A percentile compares a stretch with the other conserved stretches of the same genome.
These are phyloP conservation scores for Aechmea fasciata DNA, from an alignment of 176 grass and related monocot species.

Conservation along the genomic window DNA sequence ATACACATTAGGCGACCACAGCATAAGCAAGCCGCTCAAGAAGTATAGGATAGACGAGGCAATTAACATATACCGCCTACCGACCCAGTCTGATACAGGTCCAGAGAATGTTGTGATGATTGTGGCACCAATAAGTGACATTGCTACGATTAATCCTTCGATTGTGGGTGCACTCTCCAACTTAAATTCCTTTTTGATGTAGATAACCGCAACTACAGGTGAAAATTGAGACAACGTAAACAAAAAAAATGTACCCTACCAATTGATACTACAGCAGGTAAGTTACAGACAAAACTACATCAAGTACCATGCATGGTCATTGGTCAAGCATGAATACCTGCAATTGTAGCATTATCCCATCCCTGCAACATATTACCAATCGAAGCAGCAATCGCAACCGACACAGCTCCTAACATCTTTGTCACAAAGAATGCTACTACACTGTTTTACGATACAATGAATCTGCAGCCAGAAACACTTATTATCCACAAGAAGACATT, in stretches of 20 bases:
- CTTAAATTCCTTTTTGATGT: constrained; percentile 71
- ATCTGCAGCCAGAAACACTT: too few species aligned
- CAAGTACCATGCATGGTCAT: background rate
- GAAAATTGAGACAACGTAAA: background rate
- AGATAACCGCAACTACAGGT: constrained; percentile 40
- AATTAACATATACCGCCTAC: constrained; percentile 63
- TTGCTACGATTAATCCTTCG: constrained; percentile 68
- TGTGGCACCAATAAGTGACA: constrained; percentile 74
- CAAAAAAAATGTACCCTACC: background rate
- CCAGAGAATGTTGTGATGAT: constrained; percentile 87
- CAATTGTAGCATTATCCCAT: constrained; percentile 93
- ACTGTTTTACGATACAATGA: too few species aligned
- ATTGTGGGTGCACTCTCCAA: constrained; percentile 54
- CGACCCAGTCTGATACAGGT: constrained; percentile 53
- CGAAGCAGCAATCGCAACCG: constrained; percentile 58
- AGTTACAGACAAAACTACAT: background rate
- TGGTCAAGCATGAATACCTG: constrained; percentile 25
- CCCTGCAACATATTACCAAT: constrained; percentile 80
- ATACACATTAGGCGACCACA: constrained; percentile 63
- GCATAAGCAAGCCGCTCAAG: constrained; percentile 40
- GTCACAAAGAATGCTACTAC: background rate
- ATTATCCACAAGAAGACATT: too few species aligned
- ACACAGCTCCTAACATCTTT: constrained; percentile 52
- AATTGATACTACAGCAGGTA: background rate
- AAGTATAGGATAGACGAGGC: constrained; percentile 63